Evolutionary conservation across 1,284 basidiomycete species (phyloP).

Genomic region (Fomitopsis palustris): DNA sequence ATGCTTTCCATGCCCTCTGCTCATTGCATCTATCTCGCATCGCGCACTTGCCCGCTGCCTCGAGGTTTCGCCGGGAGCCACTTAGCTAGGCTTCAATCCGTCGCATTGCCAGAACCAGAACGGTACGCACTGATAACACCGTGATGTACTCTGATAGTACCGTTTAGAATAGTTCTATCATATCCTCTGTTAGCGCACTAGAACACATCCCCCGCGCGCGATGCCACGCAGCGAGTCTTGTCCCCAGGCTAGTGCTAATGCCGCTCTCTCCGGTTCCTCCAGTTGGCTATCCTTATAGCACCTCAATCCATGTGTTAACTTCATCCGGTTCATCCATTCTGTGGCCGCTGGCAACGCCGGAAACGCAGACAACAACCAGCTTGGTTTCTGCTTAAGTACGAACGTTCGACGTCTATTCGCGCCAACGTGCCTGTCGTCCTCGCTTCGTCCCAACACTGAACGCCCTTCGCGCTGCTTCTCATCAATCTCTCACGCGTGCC

Average conservation of each 20-base stretch:
- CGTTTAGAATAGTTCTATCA: not conserved
- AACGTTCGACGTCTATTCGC: constrained; percentile 1
- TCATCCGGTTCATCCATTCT: not conserved
- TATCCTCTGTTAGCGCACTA: not conserved
- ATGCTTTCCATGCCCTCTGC: not conserved
- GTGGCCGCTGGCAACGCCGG: not conserved
- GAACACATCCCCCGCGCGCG: not conserved
- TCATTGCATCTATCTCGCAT: not conserved
- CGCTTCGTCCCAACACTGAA: not conserved
- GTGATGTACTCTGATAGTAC: not conserved
- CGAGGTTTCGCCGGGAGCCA: constrained; percentile 1
- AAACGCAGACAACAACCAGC: no score
- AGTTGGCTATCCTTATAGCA: no score
- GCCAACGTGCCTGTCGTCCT: not conserved
- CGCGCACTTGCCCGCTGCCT: not conserved
- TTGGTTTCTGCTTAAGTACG: not conserved
- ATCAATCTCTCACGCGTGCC: not conserved
- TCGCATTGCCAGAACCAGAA: constrained; percentile 1
- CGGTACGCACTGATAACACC: not conserved
- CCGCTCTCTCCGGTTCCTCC: not conserved
- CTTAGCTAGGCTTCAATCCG: not conserved
- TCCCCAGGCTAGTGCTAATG: not conserved
- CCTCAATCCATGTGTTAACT: not conserved
- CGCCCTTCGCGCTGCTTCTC: not conserved
- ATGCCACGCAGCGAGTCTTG: not conserved